Base-by-base conservation (phyloP, 306 rosid species). In the Cicer pinnatifidum region DNA sequence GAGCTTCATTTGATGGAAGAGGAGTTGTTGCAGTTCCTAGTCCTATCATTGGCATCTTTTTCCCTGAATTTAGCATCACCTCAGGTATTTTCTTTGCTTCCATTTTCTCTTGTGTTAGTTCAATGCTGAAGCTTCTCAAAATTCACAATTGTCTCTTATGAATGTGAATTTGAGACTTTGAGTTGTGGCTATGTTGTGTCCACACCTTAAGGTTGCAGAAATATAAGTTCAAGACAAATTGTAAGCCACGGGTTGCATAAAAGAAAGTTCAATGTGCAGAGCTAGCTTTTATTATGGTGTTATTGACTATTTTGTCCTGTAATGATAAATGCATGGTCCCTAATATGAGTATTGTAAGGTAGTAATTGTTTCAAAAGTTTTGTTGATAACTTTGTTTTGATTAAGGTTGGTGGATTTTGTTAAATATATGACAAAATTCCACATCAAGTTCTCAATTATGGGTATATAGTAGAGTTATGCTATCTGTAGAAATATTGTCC, bases 21-120 rank as follows among this genome's bases (percentile, higher is more conserved):
- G 82, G 82, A 60, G 0, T 6, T 61, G 72, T 1, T 41, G 65
- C 73, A 17, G 80, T 82, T 59, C 85, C 85, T 1, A 78, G 5
- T 44, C 82, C 83, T 19, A 78, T 60, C 16, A 68, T 8, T 7
- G 80, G 85, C 80, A 82, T 78, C 16, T 13, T 78, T 6, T 73
- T 5, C 64, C 83, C 80, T 35, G 83, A 82, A 47, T 40, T 82
- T 44, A 82, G 80, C 1, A 11, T 2, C 63, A 82, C 77, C 6
- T 76, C 71, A 47, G 78, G 81, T 15, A 71, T 5, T 35, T 57
- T 64, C 59, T 47, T 76, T 71, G 13, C 43, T 71, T 76, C 82
- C 79, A 72, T 79, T 5, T 72, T 72, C 9, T 46, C 58, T 58
- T 38, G 15, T 72, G 45, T 73, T 73, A 10, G 46, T 48, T 72